Conservation (phyloP, 106 monocot species). For the Narthecium ossifragum region DNA sequence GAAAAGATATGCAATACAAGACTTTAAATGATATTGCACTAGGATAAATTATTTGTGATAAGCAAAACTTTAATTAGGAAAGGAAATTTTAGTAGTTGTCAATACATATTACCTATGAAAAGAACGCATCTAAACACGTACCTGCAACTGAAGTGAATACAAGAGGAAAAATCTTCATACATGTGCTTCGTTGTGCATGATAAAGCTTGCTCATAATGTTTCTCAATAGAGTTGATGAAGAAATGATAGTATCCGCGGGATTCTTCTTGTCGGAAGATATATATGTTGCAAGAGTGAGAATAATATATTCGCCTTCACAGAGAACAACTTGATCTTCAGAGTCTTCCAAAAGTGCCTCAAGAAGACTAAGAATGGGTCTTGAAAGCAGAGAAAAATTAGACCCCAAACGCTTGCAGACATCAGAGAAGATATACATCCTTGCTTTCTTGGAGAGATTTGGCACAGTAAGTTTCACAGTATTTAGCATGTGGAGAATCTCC, state of each 20-base stretch:
- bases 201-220: slow-evolving; percentile 40
- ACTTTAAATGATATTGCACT: no score
- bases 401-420: slow-evolving; percentile 38
- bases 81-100: no score
- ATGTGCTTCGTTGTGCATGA: slow-evolving; percentile 36
- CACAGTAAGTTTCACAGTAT: slow-evolving; percentile 36
- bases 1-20: no score
- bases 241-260: slow-evolving; percentile 51
- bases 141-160: slow-evolving; percentile 64
- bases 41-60: no score
- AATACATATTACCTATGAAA: no score
- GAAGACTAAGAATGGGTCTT: slow-evolving; percentile 45
- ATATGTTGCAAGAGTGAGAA: slow-evolving; percentile 42
- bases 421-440: slow-evolving; percentile 34
- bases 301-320: slow-evolving; percentile 37
- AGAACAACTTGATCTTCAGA: slow-evolving; percentile 29
- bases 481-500: slow-evolving; percentile 51
- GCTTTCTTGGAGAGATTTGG: slow-evolving; percentile 50
- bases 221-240: slow-evolving; percentile 45
- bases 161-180: slow-evolving; percentile 40
- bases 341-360: slow-evolving; percentile 46
- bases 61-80: no score
- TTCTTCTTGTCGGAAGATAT: slow-evolving; percentile 43
- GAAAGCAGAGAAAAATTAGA: slow-evolving; percentile 35
- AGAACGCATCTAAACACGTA: no score